Percentiles rank a stretch among this genome's conserved stretches.
These are phyloP conservation scores for Halteria grandinella DNA, from an alignment of 73 alveolate genomes.

Conservation along the genomic window DNA sequence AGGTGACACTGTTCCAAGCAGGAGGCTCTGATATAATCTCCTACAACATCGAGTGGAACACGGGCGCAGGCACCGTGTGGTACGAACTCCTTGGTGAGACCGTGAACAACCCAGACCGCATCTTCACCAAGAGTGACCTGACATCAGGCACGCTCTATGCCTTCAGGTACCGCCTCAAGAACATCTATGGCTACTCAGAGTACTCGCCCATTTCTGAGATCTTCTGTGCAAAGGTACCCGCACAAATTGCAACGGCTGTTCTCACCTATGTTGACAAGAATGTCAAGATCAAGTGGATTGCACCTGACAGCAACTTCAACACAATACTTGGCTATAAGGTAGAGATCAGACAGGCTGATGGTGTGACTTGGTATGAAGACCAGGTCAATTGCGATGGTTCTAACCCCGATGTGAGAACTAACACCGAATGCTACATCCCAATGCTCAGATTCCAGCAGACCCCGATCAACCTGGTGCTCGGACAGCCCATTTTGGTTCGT, in stretches of 20 bases:
- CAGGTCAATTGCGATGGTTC: constrained; percentile 59
- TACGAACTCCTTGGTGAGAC: constrained; percentile 34
- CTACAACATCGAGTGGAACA: constrained; percentile 34
- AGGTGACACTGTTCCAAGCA: neutral
- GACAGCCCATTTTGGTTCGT: too few relatives aligned
- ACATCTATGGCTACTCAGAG: constrained; percentile 54
- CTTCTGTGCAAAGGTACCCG: constrained; percentile 31
- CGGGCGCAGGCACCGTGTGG: constrained; percentile 31
- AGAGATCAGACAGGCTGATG: neutral
- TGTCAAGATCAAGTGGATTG: constrained; percentile 7
- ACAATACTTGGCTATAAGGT: constrained; percentile 1
- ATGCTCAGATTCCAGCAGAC: too few relatives aligned
- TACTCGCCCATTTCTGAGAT: constrained; percentile 18
- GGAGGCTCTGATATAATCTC: constrained; percentile 64
- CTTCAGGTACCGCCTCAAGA: constrained; percentile 47
- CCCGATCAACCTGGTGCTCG: too few relatives aligned
- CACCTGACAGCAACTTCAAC: neutral
- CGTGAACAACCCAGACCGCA: neutral
- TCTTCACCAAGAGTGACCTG: neutral
- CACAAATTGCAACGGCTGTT: too few relatives aligned
- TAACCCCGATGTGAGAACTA: constrained; percentile 8
- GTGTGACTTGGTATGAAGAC: neutral
- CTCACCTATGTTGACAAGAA: too few relatives aligned
- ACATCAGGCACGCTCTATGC: constrained; percentile 26
- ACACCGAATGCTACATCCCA: constrained; percentile 3